Evolutionary conservation across 108 stramenopile genomes (phyloP).

Genomic region (Fistulifera solaris): DNA sequence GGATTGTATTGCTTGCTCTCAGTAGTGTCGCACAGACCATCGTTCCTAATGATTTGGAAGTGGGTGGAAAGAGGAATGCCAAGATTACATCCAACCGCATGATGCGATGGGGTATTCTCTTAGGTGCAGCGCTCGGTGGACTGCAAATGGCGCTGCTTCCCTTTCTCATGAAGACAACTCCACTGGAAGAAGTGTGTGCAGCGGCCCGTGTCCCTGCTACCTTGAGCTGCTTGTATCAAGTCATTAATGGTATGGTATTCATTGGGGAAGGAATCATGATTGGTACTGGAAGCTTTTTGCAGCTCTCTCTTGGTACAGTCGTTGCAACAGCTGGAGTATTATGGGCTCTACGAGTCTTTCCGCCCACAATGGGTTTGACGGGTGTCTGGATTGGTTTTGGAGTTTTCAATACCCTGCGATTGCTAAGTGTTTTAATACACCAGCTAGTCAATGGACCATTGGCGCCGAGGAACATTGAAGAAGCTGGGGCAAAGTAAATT

Average conservation of each 20-base stretch:
- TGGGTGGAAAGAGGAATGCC: slow-evolving; percentile 51
- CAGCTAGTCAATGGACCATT: slow-evolving; percentile 62
- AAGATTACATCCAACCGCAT: slow-evolving; percentile 63
- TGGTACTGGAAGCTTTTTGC: slow-evolving; percentile 19
- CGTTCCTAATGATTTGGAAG: slow-evolving; percentile 71
- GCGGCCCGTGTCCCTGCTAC: slow-evolving; percentile 73
- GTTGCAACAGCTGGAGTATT: slow-evolving; percentile 64
- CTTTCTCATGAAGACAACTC: slow-evolving; percentile 62
- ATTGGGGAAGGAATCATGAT: slow-evolving; percentile 76
- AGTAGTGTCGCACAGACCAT: slow-evolving; percentile 73
- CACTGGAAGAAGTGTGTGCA: slow-evolving; percentile 68
- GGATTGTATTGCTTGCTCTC: slow-evolving; percentile 74
- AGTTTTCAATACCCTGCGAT: slow-evolving; percentile 64
- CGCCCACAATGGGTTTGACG: slow-evolving; percentile 53
- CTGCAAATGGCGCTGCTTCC: slow-evolving; percentile 67
- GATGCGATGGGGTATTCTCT: slow-evolving; percentile 75
- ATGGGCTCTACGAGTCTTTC: slow-evolving; percentile 51
- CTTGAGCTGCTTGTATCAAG: slow-evolving; percentile 71
- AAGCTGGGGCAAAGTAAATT: background rate
- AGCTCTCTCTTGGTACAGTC: slow-evolving; percentile 56
- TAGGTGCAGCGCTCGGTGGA: slow-evolving; percentile 54
- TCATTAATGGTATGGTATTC: slow-evolving; percentile 81
- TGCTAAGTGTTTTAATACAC: slow-evolving; percentile 71
- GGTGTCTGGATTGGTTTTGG: slow-evolving; percentile 85
- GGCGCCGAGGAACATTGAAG: slow-evolving; percentile 27